These are phyloP conservation scores for Aspergillus jensenii DNA, from an alignment of 2,329 filamentous ascomycete genomes.

Conservation along the genomic window DNA sequence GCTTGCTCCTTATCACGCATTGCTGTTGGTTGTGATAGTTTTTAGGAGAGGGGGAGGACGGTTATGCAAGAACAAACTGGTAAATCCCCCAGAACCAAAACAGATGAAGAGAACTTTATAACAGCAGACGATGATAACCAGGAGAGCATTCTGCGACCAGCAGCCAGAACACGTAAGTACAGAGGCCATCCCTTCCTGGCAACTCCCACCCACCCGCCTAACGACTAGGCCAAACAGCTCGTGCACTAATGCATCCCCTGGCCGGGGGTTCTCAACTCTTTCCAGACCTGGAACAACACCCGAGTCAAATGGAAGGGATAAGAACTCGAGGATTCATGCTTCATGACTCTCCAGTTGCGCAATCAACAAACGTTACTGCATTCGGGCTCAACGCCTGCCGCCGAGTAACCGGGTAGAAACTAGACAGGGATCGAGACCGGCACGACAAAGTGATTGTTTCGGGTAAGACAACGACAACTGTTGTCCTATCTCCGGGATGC, in stretches of 20 bases:
- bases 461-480: too few relatives aligned
- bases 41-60: background rate
- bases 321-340: background rate
- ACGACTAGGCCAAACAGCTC: background rate
- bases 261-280: background rate
- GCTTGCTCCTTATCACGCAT: conserved; percentile 2
- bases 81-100: background rate
- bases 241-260: background rate
- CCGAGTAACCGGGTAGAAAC: too few relatives aligned
- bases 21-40: background rate
- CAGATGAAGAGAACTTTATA: background rate
- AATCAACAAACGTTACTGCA: too few relatives aligned
- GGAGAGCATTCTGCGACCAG: background rate
- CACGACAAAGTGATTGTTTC: too few relatives aligned
- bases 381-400: too few relatives aligned
- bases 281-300: too few relatives aligned
- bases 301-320: background rate
- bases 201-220: background rate
- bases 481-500: too few relatives aligned
- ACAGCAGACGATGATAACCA: background rate
- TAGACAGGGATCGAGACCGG: too few relatives aligned
- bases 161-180: background rate
- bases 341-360: too few relatives aligned
- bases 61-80: background rate
- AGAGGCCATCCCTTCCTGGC: background rate